Percentiles rank a stretch among this genome's conserved stretches.
Conservation (phyloP, 176 grass and related monocot genomes). For the Oryza nivara region DNA sequence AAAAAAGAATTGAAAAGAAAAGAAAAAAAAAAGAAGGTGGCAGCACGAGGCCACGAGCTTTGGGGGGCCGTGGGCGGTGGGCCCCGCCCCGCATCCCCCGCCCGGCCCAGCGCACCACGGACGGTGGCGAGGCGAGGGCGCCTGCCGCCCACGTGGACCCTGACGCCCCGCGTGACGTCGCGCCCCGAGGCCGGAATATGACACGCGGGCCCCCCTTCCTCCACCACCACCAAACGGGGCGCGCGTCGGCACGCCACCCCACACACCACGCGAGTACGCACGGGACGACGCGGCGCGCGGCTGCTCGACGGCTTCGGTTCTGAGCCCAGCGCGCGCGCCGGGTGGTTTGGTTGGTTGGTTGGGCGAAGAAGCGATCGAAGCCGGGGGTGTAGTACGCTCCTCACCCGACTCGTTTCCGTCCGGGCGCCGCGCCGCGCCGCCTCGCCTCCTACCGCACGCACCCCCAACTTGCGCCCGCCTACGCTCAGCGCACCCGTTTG, state of each 20-base stretch:
- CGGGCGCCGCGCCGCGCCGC: background rate
- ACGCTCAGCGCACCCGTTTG: background rate
- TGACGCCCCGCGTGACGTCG: conserved; percentile 8
- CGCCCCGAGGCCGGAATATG: background rate
- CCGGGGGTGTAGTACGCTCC: background rate
- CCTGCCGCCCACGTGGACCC: conserved; percentile 42
- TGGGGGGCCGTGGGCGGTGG: background rate
- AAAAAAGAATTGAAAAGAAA: background rate
- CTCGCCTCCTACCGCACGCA: background rate
- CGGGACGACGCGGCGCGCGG: conserved; percentile 34
- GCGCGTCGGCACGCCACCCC: background rate
- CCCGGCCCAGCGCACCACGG: conserved; percentile 54
- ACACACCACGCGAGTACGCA: too few species aligned
- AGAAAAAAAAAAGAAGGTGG: background rate
- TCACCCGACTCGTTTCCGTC: conserved; percentile 8
- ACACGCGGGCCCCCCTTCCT: background rate
- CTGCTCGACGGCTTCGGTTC: conserved; percentile 34
- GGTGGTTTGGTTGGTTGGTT: too few species aligned
- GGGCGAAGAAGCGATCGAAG: background rate
- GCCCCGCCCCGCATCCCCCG: background rate
- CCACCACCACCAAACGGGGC: background rate
- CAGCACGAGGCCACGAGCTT: background rate
- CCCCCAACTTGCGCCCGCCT: background rate
- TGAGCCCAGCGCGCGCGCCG: background rate
- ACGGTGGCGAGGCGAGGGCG: conserved; percentile 78